phyloP scores from a whole-genome alignment of 2,329 filamentous ascomycete species.

The Epichloe bromicola region DNA sequence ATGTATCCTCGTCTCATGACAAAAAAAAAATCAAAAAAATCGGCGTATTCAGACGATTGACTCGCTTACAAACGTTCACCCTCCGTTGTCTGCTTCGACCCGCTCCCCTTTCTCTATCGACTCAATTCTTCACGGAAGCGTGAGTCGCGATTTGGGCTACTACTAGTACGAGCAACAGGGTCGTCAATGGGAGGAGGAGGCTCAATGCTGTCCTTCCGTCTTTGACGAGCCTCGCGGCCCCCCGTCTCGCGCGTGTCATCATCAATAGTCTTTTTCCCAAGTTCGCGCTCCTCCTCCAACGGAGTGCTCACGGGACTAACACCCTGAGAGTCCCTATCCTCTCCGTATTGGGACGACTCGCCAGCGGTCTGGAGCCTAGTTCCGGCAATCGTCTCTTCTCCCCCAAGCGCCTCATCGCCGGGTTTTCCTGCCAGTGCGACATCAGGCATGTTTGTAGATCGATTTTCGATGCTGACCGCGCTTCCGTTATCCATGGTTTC shows the following conservation, averaged over 20 bases:
- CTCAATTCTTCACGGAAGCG: slow-evolving; percentile 45
- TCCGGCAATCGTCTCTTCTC: neutral
- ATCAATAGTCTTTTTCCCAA: slow-evolving; percentile 16
- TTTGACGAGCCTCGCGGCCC: slow-evolving; percentile 7
- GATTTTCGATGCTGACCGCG: slow-evolving; percentile 28
- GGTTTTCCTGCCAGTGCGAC: slow-evolving; percentile 31
- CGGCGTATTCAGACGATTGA: too few species aligned
- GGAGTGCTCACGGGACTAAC: slow-evolving; percentile 23
- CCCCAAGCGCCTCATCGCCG: slow-evolving; percentile 7
- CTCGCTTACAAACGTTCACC: too few species aligned
- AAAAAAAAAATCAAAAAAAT: too few species aligned
- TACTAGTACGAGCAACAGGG: slow-evolving; percentile 22
- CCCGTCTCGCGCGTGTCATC: slow-evolving; percentile 1
- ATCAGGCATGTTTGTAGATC: slow-evolving; percentile 31
- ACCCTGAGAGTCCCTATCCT: slow-evolving; percentile 18
- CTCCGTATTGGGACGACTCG: slow-evolving; percentile 11
- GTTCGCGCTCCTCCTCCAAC: slow-evolving; percentile 31
- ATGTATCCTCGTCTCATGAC: neutral
- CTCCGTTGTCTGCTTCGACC: too few species aligned
- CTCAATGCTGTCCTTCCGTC: slow-evolving; percentile 15
- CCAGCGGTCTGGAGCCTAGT: slow-evolving; percentile 1
- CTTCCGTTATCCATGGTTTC: slow-evolving; percentile 34
- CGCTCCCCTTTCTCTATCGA: slow-evolving; percentile 6
- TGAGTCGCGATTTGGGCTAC: slow-evolving; percentile 43
- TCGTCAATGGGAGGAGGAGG: slow-evolving; percentile 26